Base-by-base conservation (phyloP, 768 basidiomycete species). In the Suillus alpinus region DNA sequence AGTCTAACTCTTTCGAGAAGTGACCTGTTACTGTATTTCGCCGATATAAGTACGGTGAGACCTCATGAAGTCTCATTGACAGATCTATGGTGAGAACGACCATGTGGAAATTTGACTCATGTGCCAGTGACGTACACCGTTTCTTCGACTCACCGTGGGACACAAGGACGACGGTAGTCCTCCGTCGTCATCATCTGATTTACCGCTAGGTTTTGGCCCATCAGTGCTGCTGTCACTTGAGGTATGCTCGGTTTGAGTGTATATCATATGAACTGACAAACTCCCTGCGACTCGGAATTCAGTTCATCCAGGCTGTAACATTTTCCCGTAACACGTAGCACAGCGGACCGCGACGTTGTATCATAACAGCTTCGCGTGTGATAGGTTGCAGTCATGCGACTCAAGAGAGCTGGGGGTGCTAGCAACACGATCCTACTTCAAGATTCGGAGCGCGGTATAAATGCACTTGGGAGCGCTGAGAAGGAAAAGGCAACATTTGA, bases 401-500 rank as follows among this genome's bases (percentile, higher is more conserved):
- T 20, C 16, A 31, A 57, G 14, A 29, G 3, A 52, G 39, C 39
- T 20, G 23, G 37, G 53, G n/a, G 62, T 61, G 58, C 49, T 23
- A 6, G 32, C 13, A 57, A 50, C 20, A n/a, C 62, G 59, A 26
- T 9, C 37, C 37, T 18, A 18, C 40, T 49, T 31, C 14, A 7
- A 29, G 37, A 56, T 16, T 26, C 47, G 40, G 31, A 50, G 49
- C 18, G 31, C 49, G 31, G 49, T 50, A 51, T 46, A 53, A 63
- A 44, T 37, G 23, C 50, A 6, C 18, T 43, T 26, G 56, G 59
- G 29, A 44, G 16, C 5, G 43, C 23, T 26, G 26, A 37, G 46
- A 52, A 57, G 36, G 59, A 59, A 36, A 62, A 56, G n/a, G 34
- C 13, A n/a, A 41, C 32, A 12, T 26, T 37, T n/a, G 23, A 32